Percentiles rank a stretch among this genome's conserved stretches.
Evolutionary conservation across 306 rosid genomes (phyloP).

Genomic region (Inga leiocalycina): DNA sequence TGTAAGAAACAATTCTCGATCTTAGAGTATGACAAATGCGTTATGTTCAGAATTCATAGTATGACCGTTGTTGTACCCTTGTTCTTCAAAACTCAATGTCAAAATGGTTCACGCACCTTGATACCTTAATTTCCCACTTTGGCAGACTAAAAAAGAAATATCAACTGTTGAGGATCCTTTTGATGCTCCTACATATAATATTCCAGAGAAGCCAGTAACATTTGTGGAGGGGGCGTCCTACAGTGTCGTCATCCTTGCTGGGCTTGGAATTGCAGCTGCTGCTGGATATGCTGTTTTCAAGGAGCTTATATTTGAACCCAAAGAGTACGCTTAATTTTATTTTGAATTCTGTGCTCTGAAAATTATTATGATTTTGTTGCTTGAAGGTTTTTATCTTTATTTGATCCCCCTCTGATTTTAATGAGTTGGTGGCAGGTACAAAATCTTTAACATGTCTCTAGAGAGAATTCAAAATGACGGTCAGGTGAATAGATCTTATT

Average conservation of each 20-base stretch:
- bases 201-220: conserved; percentile 75
- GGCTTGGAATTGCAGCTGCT: conserved; percentile 72
- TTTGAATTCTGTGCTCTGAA: not conserved
- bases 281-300: conserved; percentile 95
- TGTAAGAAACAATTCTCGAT: conserved; percentile 15
- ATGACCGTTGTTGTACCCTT: not conserved
- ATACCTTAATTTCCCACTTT: conserved; percentile 7
- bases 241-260: conserved; percentile 61
- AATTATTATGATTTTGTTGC: not conserved
- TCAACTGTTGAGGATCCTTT: conserved; percentile 85
- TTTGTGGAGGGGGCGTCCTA: conserved; percentile 79
- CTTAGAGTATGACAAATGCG: not conserved
- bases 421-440: conserved; percentile 48
- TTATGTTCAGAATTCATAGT: not conserved
- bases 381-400: conserved; percentile 20
- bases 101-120: not conserved
- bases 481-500: conserved; percentile 46
- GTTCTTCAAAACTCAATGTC: not conserved
- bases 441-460: conserved; percentile 60
- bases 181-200: conserved; percentile 83
- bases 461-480: conserved; percentile 71
- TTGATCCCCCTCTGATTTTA: not conserved
- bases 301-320: conserved; percentile 93
- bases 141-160: conserved; percentile 78
- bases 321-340: conserved; percentile 63